Base-by-base conservation (phyloP, 2,329 filamentous ascomycete genomes). In the Rhexocercosporidium sp. region DNA sequence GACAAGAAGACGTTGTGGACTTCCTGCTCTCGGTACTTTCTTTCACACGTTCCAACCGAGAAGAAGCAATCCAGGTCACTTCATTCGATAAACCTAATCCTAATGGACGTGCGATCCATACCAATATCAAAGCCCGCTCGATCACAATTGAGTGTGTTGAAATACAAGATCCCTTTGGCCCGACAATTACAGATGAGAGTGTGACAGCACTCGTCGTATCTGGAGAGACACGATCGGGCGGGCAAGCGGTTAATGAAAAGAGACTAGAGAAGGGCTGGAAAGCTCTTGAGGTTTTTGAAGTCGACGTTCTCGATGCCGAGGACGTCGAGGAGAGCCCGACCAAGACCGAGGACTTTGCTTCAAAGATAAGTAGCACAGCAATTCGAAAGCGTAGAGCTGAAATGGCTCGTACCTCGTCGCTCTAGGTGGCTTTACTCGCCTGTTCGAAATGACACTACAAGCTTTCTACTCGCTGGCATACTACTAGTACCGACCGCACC, bases 291-390 rank as follows among this genome's bases (percentile, higher is more conserved):
- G 86, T 96, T 0, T 97, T 93, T 74, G 94, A 97, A 77, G 93
- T 98, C 31, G 92, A 96, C 74, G 93, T 98, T 16, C 84, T 99
- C 18, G 91, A 95, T 78, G 86, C 89, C 2, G 83, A 86, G 46
- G 87, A 88, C 62, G 81, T 83, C 51, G 79, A 82, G n/a, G 80
- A 82, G 1, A 74, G 73, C 49, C 75, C 57, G 54, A 78, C 73
- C n/a, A 81, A 79, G 70, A 81, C 77, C 14, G 86, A 89, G 65
- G 84, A 86, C 71, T 97, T 96, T 79, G 87, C 90, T 29, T 86
- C 87, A 69, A 98, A 97, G 81, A 92, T 97, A 73, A 97, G 94
- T 82, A 97, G 94, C 80, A 96, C 94, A 0, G 91, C 91, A 66
- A 97, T 97, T 72, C 84, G 91, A 71, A 84, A 85, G 69, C 83